phyloP scores from a whole-genome alignment of 179 eudicot species.

The Spergularia azorica region DNA sequence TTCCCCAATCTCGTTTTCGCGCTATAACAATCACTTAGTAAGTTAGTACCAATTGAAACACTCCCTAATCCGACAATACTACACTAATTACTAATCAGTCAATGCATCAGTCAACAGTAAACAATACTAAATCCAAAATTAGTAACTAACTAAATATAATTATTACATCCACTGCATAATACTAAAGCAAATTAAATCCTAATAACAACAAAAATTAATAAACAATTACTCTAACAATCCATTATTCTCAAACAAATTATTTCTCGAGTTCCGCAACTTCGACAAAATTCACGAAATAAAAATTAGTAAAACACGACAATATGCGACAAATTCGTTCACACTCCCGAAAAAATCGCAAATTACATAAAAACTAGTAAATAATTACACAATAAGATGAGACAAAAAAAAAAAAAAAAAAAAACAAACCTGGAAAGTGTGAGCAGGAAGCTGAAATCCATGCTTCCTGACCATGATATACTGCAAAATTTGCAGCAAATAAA shows the following conservation, averaged over 20 bases:
- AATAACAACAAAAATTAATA: neutral
- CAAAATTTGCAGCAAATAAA: conserved; percentile 16
- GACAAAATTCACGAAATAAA: neutral
- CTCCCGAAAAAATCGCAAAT: conserved; percentile 3
- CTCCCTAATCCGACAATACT: neutral
- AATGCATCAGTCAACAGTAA: neutral
- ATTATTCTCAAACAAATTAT: too few species aligned
- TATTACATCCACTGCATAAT: neutral
- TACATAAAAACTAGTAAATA: neutral
- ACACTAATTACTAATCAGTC: neutral
- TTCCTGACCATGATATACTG: conserved; percentile 61
- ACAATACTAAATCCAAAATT: neutral
- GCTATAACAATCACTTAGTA: neutral
- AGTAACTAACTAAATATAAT: neutral
- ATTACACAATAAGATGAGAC: neutral
- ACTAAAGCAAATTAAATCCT: neutral
- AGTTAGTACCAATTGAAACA: neutral
- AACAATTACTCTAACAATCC: neutral
- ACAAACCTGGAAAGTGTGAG: conserved; percentile 89
- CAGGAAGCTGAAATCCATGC: conserved; percentile 96
- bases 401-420: conserved; percentile 15
- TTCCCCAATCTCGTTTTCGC: neutral
- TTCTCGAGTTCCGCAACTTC: conserved; percentile 4
- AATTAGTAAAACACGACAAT: neutral
- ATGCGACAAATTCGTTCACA: neutral